These are phyloP conservation scores for Gelatoporia subvermispora DNA, from an alignment of 768 basidiomycete species.

Conservation along the genomic window DNA sequence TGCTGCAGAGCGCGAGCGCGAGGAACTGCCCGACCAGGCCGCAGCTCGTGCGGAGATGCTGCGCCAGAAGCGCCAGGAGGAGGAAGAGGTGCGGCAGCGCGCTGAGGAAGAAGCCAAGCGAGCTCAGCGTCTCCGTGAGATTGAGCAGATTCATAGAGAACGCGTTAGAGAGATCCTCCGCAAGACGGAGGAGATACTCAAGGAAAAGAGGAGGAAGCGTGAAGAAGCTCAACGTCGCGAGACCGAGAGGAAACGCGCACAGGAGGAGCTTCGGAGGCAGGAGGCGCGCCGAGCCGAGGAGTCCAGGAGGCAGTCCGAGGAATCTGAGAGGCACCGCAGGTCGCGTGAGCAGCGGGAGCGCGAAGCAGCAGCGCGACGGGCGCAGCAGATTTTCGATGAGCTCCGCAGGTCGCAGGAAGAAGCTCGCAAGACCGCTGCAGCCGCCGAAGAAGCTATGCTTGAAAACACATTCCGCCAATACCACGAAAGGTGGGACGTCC, in stretches of 20 bases:
- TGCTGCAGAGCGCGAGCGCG: no score
- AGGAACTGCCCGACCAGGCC: no score
- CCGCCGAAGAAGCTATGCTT: not conserved
- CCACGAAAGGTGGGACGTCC: conserved; percentile 10
- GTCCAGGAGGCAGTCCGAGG: not conserved
- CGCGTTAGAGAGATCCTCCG: not conserved
- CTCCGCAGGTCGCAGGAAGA: not conserved
- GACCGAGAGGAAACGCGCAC: not conserved
- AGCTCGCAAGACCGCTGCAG: not conserved
- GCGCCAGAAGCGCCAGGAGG: no score
- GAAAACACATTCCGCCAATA: conserved; percentile 1
- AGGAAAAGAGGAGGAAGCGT: not conserved
- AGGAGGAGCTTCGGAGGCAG: not conserved
- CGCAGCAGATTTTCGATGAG: not conserved
- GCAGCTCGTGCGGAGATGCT: no score
- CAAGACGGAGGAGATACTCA: not conserved
- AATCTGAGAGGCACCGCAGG: not conserved
- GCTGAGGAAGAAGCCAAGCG: no score
- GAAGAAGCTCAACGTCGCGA: not conserved
- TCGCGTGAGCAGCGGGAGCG: conserved; percentile 5
- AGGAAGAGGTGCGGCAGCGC: no score
- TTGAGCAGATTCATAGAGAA: no score
- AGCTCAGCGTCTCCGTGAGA: no score
- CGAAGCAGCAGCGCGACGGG: conserved; percentile 1
- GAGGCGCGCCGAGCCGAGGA: not conserved